These are phyloP conservation scores for Hamamelis virginiana DNA, from an alignment of 164 flowering plant genomes.

Conservation along the genomic window DNA sequence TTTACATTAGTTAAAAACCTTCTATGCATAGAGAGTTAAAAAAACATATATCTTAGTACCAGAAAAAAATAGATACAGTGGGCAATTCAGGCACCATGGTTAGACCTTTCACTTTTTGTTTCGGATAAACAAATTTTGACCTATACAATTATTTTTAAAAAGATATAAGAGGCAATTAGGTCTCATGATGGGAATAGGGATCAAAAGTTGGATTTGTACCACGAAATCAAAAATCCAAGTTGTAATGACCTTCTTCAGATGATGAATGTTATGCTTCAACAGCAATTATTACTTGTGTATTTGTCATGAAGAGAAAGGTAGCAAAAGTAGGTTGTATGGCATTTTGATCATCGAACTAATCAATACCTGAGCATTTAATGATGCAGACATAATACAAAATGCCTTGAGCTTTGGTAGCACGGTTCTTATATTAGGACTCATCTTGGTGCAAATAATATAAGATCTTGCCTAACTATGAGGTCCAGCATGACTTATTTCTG, in stretches of 20 bases:
- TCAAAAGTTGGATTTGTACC: background rate
- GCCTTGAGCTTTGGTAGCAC: background rate
- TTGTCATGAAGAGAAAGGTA: background rate
- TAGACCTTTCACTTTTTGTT: too few species aligned
- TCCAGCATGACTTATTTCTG: too few species aligned
- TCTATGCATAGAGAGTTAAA: background rate
- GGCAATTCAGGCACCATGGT: too few species aligned
- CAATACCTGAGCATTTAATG: background rate
- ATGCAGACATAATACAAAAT: background rate
- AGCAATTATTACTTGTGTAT: background rate
- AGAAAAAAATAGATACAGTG: background rate
- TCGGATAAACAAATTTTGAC: too few species aligned
- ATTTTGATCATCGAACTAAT: background rate
- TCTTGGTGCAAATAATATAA: background rate
- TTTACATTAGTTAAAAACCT: background rate
- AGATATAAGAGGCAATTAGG: background rate
- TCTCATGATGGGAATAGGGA: background rate
- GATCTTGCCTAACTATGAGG: background rate
- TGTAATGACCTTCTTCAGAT: background rate
- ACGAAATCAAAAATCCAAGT: background rate
- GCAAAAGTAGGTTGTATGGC: background rate
- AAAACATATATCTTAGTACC: too few species aligned
- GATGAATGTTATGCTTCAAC: background rate
- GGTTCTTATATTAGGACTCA: background rate
- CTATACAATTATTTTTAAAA: background rate